Base-by-base conservation (phyloP, 176 grass and related monocot genomes). In the Lolium rigidum region DNA sequence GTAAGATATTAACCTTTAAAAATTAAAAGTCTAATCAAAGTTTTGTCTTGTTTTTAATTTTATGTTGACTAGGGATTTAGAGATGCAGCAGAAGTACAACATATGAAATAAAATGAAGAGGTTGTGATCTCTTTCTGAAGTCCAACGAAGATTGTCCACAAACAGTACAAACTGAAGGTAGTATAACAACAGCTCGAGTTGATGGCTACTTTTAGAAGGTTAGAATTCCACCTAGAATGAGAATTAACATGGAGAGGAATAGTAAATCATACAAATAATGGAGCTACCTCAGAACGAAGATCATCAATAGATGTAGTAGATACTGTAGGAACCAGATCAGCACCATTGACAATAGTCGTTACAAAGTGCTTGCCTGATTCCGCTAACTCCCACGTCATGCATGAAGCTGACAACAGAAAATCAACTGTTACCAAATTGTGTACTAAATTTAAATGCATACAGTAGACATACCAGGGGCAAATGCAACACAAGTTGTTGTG, bases 321-420 rank as follows among this genome's bases (percentile, higher is more conserved):
- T 88, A 98, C 94, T 49, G 97, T 94, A 47, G 97, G 97, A 92
- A 98, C 94, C 60, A 98, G 84, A 85, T 98, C 97, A 61, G 97
- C 85, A 87, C 97, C 93, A 81, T 98, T 98, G 16, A 98, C 78
- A 77, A 98, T 90, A 17, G 92, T 88, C 3, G 86, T 92, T 71
- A 98, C 91, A 85, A 98, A 98, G 59, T 95, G 93, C 66, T 98
- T 98, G 79, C 97, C 97, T 24, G 97, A 98, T 89, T 98, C 97
- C 74, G 97, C 97, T 79, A 98, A 85, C 52, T 95, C 97, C 93
- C 97, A 98, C 65, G 97, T 98, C 93, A 98, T 98, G 82, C 97
- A 98, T 61, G 92, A 95, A 92, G 97, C 97, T 98, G 86, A 43
- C 37, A 88, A 84, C 7, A 26, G 84, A 78, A 62, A 83, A 78